Evolutionary conservation across 2,329 filamentous ascomycete genomes (phyloP).

Genomic region (Xylaria sp.): DNA sequence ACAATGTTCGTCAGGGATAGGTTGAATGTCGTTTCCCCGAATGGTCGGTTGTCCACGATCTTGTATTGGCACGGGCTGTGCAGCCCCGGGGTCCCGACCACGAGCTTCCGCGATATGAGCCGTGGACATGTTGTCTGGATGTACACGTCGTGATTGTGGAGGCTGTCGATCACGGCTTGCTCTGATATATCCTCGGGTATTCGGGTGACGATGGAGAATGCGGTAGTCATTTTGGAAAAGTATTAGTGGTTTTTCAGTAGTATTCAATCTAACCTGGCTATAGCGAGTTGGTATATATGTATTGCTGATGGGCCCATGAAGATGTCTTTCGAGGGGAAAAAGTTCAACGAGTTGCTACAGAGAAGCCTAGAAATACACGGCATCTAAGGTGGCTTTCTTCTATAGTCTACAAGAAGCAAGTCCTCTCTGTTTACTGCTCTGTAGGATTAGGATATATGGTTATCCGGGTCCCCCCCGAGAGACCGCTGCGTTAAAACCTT

Average conservation of each 20-base stretch:
- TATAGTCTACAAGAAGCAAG: neutral
- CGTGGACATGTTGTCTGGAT: slow-evolving; percentile 44
- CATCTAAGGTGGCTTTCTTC: neutral
- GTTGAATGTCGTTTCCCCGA: slow-evolving; percentile 49
- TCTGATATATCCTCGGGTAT: slow-evolving; percentile 42
- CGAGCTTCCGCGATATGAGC: slow-evolving; percentile 36
- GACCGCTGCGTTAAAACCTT: neutral
- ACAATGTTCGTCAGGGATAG: slow-evolving; percentile 44
- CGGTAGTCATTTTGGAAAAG: slow-evolving; percentile 34
- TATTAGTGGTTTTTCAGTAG: neutral
- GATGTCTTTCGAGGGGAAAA: neutral
- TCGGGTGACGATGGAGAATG: slow-evolving; percentile 55
- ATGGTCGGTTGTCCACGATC: slow-evolving; percentile 51
- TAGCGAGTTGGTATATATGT: neutral
- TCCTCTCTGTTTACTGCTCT: neutral
- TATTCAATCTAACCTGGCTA: neutral
- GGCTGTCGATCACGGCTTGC: slow-evolving; percentile 39
- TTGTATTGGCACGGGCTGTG: slow-evolving; percentile 41
- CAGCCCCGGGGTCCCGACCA: slow-evolving; percentile 25
- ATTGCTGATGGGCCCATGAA: neutral
- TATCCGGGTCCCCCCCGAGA: too few species aligned
- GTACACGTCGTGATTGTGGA: slow-evolving; percentile 60
- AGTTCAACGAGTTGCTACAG: neutral
- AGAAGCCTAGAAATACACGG: neutral
- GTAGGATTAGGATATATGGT: neutral